Conservation (phyloP, 108 stramenopile species). For the Cyclotella cryptica region DNA sequence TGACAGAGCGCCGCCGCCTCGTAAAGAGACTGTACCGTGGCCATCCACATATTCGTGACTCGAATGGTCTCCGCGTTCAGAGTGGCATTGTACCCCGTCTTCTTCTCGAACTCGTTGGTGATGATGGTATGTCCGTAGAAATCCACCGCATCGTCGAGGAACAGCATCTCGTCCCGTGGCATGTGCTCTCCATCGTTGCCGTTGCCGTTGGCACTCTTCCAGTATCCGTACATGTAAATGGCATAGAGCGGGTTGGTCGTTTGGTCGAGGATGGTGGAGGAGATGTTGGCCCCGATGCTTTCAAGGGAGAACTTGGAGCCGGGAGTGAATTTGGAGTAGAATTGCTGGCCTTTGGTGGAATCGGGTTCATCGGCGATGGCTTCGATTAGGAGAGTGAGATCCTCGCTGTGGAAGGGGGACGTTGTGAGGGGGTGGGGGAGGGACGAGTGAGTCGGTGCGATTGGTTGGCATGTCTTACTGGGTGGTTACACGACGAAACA, state of each 20-base stretch:
- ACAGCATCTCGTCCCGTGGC: slow-evolving; percentile 21
- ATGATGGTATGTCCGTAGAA: slow-evolving; percentile 45
- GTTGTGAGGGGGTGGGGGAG: background rate
- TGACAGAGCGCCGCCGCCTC: slow-evolving; percentile 59
- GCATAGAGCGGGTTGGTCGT: slow-evolving; percentile 36
- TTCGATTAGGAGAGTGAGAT: slow-evolving; percentile 18
- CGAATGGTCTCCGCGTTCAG: slow-evolving; percentile 44
- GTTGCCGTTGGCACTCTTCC: slow-evolving; percentile 30
- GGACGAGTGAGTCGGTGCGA: background rate
- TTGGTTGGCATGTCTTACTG: background rate
- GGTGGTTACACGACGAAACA: background rate
- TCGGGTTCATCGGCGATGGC: slow-evolving; percentile 33
- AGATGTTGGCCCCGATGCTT: slow-evolving; percentile 1
- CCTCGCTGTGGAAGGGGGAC: background rate
- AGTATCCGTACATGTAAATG: slow-evolving; percentile 34
- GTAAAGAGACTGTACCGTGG: slow-evolving; percentile 63
- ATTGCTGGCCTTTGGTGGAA: slow-evolving; percentile 19
- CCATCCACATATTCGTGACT: slow-evolving; percentile 80
- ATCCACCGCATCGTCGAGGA: slow-evolving; percentile 29
- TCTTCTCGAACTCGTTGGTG: slow-evolving; percentile 32
- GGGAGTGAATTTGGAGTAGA: slow-evolving; percentile 13
- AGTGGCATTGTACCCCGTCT: slow-evolving; percentile 29
- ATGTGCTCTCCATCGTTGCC: background rate
- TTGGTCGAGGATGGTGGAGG: slow-evolving; percentile 2
- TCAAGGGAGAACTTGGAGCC: slow-evolving; percentile 17